Base-by-base conservation (phyloP, 805 yeast genomes). In the Pichia ethanolica region DNA sequence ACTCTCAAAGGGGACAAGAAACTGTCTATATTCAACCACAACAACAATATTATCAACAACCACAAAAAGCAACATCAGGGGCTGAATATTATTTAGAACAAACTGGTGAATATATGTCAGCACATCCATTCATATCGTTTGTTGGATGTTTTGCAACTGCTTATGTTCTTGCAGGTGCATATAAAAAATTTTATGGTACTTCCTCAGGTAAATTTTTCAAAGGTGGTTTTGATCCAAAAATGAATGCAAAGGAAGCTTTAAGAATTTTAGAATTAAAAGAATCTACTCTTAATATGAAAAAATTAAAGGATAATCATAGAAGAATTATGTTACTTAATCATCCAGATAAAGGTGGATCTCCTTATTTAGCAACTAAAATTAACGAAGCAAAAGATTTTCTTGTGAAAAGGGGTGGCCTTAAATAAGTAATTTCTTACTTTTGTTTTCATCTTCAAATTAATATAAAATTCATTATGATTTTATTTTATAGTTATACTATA, bases 291-390 rank as follows among this genome's bases (percentile, higher is more conserved):
- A 73, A 78, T 39, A 81, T 78, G 66, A 76, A 81, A 52, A 82
- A 75, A 59, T 72, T 89, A 60, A 84, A 85, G 62, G 89, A 83
- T 53, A 82, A 81, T 52, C 96, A 90, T 64, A 79, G 96, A 69
- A 74, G 73, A 58, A 83, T 89, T 60, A 86, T 90, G 93, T 68
- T 88, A 68, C 78, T 85, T 45, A 90, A 90, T 65, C 97, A 90
- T 63, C 97, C 97, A 10, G 97, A 90, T 71, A 86, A 82, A 63
- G 97, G 97, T 35, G 97, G 97, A 2, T 84, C 95, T 10, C 86
- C 95, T 30, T 89, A 78, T 60, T 65, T 90, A 66, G 96, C 97
- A 43, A 82, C 90, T 51, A 90, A 90, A 71, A 84, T 90, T 53
- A 90, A 90, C 65, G 96, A 90, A 69, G 97, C 97, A 30, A 83